A percentile compares a stretch with the other conserved stretches of the same genome.
Evolutionary conservation across 2,329 filamentous ascomycete species (phyloP).

Genomic region (Tolypocladium ovalisporum): DNA sequence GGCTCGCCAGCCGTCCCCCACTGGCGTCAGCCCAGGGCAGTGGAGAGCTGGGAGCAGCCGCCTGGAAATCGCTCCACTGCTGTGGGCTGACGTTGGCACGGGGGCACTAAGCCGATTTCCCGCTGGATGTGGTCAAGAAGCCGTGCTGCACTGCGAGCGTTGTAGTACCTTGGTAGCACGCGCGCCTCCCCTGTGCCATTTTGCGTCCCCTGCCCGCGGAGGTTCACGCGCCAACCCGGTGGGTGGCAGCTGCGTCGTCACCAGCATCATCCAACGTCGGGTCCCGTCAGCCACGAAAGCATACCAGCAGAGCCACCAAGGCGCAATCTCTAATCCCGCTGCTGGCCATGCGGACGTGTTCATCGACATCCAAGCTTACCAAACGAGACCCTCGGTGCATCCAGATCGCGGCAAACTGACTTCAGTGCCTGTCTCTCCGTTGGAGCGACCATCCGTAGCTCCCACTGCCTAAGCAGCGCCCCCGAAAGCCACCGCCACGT

Average conservation of each 20-base stretch:
- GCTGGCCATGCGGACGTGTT: not conserved
- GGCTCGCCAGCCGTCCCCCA: not conserved
- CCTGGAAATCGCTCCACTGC: no score
- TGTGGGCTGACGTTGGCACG: not conserved
- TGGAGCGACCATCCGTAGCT: not conserved
- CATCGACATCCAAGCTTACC: not conserved
- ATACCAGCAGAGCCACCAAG: not conserved
- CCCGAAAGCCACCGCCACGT: not conserved
- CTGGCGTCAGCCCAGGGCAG: not conserved
- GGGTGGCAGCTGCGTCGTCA: not conserved
- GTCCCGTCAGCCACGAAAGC: not conserved
- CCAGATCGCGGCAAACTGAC: not conserved
- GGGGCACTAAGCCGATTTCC: not conserved
- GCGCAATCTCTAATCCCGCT: not conserved
- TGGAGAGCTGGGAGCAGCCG: not conserved
- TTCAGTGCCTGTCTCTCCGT: not conserved
- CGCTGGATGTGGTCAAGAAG: no score
- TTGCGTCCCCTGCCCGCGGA: not conserved
- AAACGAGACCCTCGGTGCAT: no score
- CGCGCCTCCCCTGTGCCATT: not conserved
- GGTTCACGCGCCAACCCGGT: not conserved
- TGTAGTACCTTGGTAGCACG: no score
- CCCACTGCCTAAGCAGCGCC: not conserved
- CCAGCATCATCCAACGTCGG: not conserved
- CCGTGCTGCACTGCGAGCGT: no score